These are phyloP conservation scores for Abortiporus biennis DNA, from an alignment of 1,284 basidiomycete genomes.

Conservation along the genomic window DNA sequence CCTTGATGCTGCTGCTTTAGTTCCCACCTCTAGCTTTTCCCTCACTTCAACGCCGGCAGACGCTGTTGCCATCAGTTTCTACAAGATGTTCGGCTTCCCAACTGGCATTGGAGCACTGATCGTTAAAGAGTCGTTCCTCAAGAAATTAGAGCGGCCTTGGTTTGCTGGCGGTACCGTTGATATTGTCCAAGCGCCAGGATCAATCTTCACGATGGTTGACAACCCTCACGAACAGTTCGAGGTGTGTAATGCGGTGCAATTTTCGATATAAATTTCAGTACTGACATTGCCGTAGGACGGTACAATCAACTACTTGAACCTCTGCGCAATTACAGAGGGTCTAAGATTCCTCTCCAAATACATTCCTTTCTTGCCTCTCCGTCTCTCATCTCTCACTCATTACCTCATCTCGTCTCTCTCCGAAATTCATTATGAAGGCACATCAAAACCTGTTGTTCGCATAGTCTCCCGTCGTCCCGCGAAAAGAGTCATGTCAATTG, in stretches of 20 bases:
- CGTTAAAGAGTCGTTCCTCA: constrained; percentile 62
- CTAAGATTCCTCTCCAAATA: constrained; percentile 70
- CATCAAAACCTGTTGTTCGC: constrained; percentile 50
- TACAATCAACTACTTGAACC: constrained; percentile 72
- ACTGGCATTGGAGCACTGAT: constrained; percentile 80
- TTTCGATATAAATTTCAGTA: neutral
- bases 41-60: constrained; percentile 62
- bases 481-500: constrained; percentile 45
- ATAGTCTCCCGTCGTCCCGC: constrained; percentile 56
- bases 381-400: constrained; percentile 57
- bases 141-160: constrained; percentile 63
- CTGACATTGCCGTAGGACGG: constrained; percentile 52
- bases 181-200: constrained; percentile 74
- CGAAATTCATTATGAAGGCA: constrained; percentile 50
- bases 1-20: constrained; percentile 77
- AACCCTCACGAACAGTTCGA: constrained; percentile 69
- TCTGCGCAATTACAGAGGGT: constrained; percentile 72
- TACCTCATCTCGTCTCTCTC: constrained; percentile 48
- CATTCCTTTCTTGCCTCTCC: constrained; percentile 67
- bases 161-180: constrained; percentile 81
- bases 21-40: constrained; percentile 63
- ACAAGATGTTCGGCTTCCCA: constrained; percentile 88
- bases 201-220: constrained; percentile 53
- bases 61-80: constrained; percentile 79
- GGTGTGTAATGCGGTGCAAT: constrained; percentile 33